Evolutionary conservation across 2,329 filamentous ascomycete species (phyloP), one percentile per base, ranked within the genome.

Genomic region (Truncatella angustata): DNA sequence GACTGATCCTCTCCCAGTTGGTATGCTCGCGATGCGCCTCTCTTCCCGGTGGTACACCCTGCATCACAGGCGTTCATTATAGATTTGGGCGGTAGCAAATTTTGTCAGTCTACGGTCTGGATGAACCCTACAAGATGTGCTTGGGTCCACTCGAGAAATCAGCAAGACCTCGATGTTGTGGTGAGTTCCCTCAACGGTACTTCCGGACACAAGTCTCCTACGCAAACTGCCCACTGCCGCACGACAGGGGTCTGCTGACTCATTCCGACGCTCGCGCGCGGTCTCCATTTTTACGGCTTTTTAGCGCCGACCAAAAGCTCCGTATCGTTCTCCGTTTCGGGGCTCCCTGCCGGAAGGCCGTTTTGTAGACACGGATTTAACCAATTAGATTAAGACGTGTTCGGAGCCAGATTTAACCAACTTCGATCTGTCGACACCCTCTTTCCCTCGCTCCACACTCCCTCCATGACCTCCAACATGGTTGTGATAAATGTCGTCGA

Each of bases 221-320:
- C 36, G 36, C 36, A 39, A n/a, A 39, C 7, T 39, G 36, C 36
- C 6, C 36, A 39, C n/a, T n/a, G 14, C 16, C 36, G 36, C 36
- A 39, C 36, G 36, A 39, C 36, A 39, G 36, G 36, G 36, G 36
- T 39, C 36, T 39, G 36, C 36, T 39, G 36, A 39, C 36, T 39
- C 36, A 39, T 39, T 39, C 36, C 36, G 36, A n/a, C n/a, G 18
- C 14, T n/a, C 36, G 36, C 7, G 36, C 7, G 7, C 16, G 14
- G 18, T 39, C 6, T 39, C 36, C 36, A 39, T 39, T 39, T 39
- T 39, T 9, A 39, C 36, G 36, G 36, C 36, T 39, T n/a, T n/a
- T 39, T 9, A 39, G 18, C 36, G 36, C 36, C 36, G 18, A 39
- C 7, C 18, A 39, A 39, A 39, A 16, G 36, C 36, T 39, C 36